Evolutionary conservation across 306 rosid species (phyloP).

Genomic region (Trifolium pratense): DNA sequence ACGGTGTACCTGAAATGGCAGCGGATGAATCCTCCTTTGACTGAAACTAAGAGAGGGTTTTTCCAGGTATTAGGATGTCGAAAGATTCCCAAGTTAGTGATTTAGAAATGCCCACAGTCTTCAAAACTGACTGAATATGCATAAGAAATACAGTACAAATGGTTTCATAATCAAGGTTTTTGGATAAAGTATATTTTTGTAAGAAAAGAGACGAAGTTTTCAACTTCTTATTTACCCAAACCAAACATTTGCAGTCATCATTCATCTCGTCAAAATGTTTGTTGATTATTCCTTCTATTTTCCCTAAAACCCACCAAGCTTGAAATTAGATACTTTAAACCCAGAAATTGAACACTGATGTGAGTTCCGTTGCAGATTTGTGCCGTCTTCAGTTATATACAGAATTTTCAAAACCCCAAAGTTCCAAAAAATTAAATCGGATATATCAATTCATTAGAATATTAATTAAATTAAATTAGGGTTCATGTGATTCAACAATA

Average conservation of each 20-base stretch:
- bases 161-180: conserved; percentile 20
- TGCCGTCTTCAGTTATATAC: background rate
- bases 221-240: conserved; percentile 23
- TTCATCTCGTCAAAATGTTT: conserved; percentile 19
- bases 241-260: conserved; percentile 13
- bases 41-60: too few species aligned
- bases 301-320: conserved; percentile 4
- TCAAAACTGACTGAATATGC: conserved; percentile 26
- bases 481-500: too few species aligned
- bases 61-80: conserved; percentile 30
- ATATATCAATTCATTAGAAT: too few species aligned
- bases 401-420: too few species aligned
- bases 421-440: too few species aligned
- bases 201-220: conserved; percentile 1
- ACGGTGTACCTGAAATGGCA: too few species aligned
- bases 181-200: background rate
- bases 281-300: conserved; percentile 30
- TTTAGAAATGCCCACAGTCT: conserved; percentile 19
- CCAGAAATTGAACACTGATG: conserved; percentile 21
- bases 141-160: conserved; percentile 14
- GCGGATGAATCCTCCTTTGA: too few species aligned
- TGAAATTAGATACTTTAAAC: conserved; percentile 22
- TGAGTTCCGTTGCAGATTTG: conserved; percentile 13
- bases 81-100: conserved; percentile 31
- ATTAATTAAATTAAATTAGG: too few species aligned